Base-by-base conservation (phyloP, 495 filamentous ascomycete genomes). In the Bacidia rubella region DNA sequence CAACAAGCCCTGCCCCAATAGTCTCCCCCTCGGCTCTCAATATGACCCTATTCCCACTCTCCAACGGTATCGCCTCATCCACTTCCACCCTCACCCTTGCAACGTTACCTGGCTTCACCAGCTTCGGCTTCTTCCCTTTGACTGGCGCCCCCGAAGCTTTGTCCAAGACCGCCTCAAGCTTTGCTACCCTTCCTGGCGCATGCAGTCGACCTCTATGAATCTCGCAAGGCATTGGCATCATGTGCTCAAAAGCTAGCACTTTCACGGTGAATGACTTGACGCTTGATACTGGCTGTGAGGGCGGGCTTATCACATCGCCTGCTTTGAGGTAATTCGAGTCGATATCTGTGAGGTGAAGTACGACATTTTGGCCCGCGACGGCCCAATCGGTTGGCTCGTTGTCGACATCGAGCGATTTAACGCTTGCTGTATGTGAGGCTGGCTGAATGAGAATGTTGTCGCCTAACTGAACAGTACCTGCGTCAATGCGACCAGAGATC, bases 321-420 rank as follows among this genome's bases (percentile, higher is more conserved):
- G 80, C 74, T 41, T 80, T 80, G 9, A 97, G 75, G 61, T 95
- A 84, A 15, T 84, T 74, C 1, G 82, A 74, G 55, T 96, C 88
- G 61, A 95, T 89, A 52, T 87, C 85, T n/a, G 77, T 74, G 49
- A 98, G 74, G 60, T 94, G 85, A 19, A 98, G 66, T 1, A 82
- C 79, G 10, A 84, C 78, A 51, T 94, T 94, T 60, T 96, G 88
- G 12, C 93, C 90, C 1, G 90, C 92, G n/a, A 96, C 89, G 2
- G 88, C 92, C 89, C 88, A 98, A 53, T 95, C 87, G 11, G 67
- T 73, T 2, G 76, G 66, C 39, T 84, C 80, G 20, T 78, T 74
- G 56, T 90, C 82, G 17, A 87, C 75, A 56, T 88, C 82, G 17
- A 98, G 60, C 11, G 74, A 82, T 61, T 85, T 92, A 60, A 97